A percentile compares a stretch with the other conserved stretches of the same genome.
phyloP scores from a whole-genome alignment of 78 protist genomes.

The Dictyostelium intermedium region DNA sequence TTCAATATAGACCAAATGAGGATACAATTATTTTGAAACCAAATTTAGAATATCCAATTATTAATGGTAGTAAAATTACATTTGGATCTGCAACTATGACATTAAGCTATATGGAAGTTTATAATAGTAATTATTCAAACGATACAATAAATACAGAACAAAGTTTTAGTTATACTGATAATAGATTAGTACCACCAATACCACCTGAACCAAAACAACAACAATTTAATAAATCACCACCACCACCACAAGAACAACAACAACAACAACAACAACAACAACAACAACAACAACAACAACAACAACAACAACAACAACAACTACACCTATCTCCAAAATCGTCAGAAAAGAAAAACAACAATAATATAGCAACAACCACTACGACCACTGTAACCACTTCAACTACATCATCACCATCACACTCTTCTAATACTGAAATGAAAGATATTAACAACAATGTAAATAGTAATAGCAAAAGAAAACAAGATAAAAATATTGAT shows the following conservation, averaged over 20 bases:
- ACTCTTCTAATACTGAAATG: not conserved
- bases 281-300: not conserved
- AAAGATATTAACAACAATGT: not conserved
- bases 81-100: conserved; percentile 22
- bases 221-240: too few relatives aligned
- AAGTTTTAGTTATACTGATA: not conserved
- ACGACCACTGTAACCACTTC: not conserved
- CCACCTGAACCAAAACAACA: not conserved
- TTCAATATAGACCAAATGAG: not conserved
- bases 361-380: not conserved
- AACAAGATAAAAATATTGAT: not conserved
- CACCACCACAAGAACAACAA: too few relatives aligned
- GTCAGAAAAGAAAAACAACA: not conserved
- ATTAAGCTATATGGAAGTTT: not conserved
- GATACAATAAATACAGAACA: not conserved
- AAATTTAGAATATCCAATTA: not conserved
- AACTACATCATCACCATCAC: not conserved
- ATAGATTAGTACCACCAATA: not conserved
- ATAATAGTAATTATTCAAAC: not conserved
- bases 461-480: not conserved
- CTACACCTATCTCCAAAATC: not conserved
- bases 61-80: not conserved
- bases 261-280: not conserved
- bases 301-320: not conserved
- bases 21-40: not conserved